Evolutionary conservation across 2,329 filamentous ascomycete genomes (phyloP), one percentile per base, ranked within the genome.

Genomic region (Neonectria hederae): DNA sequence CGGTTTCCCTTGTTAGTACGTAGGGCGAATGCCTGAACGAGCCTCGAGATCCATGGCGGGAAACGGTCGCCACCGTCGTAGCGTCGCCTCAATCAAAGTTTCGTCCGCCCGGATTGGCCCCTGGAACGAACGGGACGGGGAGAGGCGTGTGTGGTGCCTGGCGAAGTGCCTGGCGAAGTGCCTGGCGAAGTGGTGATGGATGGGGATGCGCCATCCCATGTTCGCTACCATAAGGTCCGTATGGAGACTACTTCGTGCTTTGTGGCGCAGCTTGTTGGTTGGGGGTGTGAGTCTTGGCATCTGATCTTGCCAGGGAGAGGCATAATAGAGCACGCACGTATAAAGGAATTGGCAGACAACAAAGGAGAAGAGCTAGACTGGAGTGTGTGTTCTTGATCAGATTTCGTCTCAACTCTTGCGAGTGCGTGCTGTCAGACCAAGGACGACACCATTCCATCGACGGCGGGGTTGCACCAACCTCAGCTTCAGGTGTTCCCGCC

Each of bases 391-490:
- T 51, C 22, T 21, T 32, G n/a, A 26, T 51, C n/a, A 30, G n/a
- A 19, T 45, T 45, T 48, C 22, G 38, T 42, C n/a, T 51, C 24
- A 26, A 43, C 53, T 62, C 43, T 35, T 63, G 28, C 51, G 61
- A 49, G 63, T n/a, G 35, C 19, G 28, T 57, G 32, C 40, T 63
- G 26, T 52, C 61, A 45, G 63, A 52, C 22, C 11, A 32, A 38
- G 35, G 35, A 38, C 35, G 35, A 38, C 35, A 38, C 35, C 35
- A 38, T 38, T 28, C 45, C 53, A 53, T 58, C 54, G 55, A 54
- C 51, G 56, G 62, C 69, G 69, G 71, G 67, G 71, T 73, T 73
- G 68, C 71, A 73, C 72, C 67, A 38, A 73, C 71, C 54, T 73
- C 71, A 73, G 71, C 71, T 73, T 73, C 71, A 73, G 71, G 71